Conservation (phyloP, 495 filamentous ascomycete species). For the Podospora pseudopauciseta region DNA sequence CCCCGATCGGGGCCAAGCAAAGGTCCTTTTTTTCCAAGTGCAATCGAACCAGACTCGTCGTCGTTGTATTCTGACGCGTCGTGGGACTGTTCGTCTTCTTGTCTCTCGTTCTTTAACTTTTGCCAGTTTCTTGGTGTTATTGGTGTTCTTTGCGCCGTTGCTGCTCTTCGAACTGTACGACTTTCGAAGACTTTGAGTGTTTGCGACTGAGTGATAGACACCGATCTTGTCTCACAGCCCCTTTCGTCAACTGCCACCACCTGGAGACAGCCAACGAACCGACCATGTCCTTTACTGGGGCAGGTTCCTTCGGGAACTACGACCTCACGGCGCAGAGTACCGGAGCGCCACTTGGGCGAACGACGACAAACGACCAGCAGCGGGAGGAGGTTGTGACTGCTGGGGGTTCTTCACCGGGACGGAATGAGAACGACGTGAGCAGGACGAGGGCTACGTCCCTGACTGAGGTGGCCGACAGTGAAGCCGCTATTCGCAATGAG, state of each 20-base stretch:
- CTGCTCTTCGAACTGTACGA: background rate
- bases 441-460: constrained; percentile 35
- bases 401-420: constrained; percentile 20
- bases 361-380: constrained; percentile 26
- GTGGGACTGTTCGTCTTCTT: constrained; percentile 8
- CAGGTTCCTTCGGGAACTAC: constrained; percentile 42
- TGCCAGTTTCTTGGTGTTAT: background rate
- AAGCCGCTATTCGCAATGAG: constrained; percentile 23
- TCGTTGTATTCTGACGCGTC: constrained; percentile 1
- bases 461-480: constrained; percentile 32
- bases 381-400: constrained; percentile 4
- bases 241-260: constrained; percentile 3
- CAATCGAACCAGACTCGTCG: constrained; percentile 3
- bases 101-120: constrained; percentile 14
- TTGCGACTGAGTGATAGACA: background rate
- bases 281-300: constrained; percentile 43
- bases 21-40: constrained; percentile 1
- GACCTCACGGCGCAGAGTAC: constrained; percentile 41
- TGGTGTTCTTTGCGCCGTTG: background rate
- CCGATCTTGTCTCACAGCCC: constrained; percentile 1
- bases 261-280: background rate
- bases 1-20: background rate
- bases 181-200: background rate
- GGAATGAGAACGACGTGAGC: constrained; percentile 23
- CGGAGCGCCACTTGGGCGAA: constrained; percentile 26